Evolutionary conservation across 495 filamentous ascomycete species (phyloP), one percentile per base, ranked within the genome.

Genomic region (Lindgomyces ingoldianus): DNA sequence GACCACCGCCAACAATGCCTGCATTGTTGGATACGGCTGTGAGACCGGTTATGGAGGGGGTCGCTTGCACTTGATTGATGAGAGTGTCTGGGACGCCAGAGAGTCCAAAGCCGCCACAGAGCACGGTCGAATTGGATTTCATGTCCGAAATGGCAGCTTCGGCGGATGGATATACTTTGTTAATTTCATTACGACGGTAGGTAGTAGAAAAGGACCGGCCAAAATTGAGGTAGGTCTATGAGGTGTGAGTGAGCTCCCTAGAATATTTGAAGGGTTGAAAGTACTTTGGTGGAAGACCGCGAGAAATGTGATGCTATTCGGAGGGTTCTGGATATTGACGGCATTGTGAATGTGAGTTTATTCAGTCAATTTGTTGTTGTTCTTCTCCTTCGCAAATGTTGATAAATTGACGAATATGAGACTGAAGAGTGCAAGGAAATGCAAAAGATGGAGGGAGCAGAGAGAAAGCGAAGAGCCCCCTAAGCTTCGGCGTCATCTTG

Each of bases 1-100:
- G 83, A 80, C 79, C 85, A n/a, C 78, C 74, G 24, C 78, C 76
- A 42, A 80, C 81, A 8, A 80, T 76, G 27, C 85, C 85, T 21
- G 84, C 85, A 72, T 87, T 87, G 73, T 88, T 88, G 51, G 84
- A 87, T 29, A 87, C 85, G 36, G 82, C 84, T 1, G 85, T 87
- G 14, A 88, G 76, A 77, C 67, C 67, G 12, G 61, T 74, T 33
- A 74, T 74, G 21, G 48, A 56, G 18, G 72, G 70, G 14, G 51
- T 70, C 0, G 39, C 22, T 52, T 64, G 58, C 2, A 74, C 67
- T 52, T 64, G 54, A 42, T 68, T 52, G 57, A 74, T 74, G 21
- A 74, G 70, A 0, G 72, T 74, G 56, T 74, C 70, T 14, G 72
- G 70, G 3, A 74, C 72, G 56, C 72, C 72, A 39, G 62, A 74